Percentiles rank a stretch among this genome's conserved stretches.
phyloP scores from a whole-genome alignment of 352 stramenopile genomes.

The Globisporangium cystogenes region DNA sequence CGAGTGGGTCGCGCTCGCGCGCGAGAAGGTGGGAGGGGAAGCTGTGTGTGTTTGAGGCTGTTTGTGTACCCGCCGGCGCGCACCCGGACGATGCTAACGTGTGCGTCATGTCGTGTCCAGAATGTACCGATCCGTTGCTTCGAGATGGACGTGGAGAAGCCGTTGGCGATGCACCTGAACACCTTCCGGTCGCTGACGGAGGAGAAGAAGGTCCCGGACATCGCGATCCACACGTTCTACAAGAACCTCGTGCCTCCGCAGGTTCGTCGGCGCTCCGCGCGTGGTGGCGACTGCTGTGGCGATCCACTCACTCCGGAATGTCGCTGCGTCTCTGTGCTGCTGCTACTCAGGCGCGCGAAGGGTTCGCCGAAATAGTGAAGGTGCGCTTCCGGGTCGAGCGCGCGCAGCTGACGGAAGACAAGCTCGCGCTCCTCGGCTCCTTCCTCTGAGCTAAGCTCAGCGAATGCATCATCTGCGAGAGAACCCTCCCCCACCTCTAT shows the following conservation, averaged over 20 bases:
- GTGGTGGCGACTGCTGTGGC: background rate
- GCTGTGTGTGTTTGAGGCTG: too few relatives aligned
- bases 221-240: constrained; percentile 87
- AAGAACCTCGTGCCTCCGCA: constrained; percentile 62
- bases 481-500: too few relatives aligned
- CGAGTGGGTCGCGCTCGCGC: constrained; percentile 70
- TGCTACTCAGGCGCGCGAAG: constrained; percentile 47
- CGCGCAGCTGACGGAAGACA: constrained; percentile 22
- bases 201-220: constrained; percentile 72
- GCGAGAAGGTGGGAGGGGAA: constrained; percentile 37
- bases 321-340: constrained; percentile 1
- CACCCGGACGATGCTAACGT: too few relatives aligned
- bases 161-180: constrained; percentile 83
- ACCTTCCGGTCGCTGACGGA: constrained; percentile 70
- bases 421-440: constrained; percentile 41
- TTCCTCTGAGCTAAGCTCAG: constrained; percentile 64
- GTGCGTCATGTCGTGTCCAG: constrained; percentile 12
- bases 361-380: constrained; percentile 66
- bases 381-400: constrained; percentile 54
- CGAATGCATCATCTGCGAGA: too few relatives aligned
- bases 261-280: constrained; percentile 11
- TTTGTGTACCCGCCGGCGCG: too few relatives aligned
- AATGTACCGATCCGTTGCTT: constrained; percentile 65
- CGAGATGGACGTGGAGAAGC: constrained; percentile 71
- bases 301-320: background rate